Evolutionary conservation across 306 rosid species (phyloP).

Genomic region (Albizia julibrissin): DNA sequence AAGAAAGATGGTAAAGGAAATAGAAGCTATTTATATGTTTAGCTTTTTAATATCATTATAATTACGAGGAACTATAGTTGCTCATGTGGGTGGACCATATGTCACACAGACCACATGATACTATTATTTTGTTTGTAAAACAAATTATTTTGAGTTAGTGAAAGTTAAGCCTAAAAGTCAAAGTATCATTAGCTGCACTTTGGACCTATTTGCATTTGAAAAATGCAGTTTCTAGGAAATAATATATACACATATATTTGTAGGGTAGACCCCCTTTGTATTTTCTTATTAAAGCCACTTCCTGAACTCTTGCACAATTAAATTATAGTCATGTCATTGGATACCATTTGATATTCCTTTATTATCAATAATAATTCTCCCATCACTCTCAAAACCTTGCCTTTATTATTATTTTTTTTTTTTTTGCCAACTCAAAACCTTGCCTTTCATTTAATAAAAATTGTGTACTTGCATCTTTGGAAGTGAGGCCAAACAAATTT

Average conservation of each 20-base stretch:
- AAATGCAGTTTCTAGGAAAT: not conserved
- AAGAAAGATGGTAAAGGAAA: not conserved
- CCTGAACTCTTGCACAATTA: conserved; percentile 50
- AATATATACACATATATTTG: not conserved
- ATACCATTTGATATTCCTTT: conserved; percentile 20
- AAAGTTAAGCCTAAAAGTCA: conserved; percentile 36
- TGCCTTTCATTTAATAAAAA: not conserved
- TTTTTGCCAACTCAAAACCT: not conserved
- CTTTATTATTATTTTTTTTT: no score
- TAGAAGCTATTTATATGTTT: not conserved
- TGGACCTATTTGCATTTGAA: not conserved
- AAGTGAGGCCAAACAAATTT: not conserved
- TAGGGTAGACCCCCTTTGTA: not conserved
- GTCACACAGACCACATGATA: not conserved
- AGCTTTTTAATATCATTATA: conserved; percentile 3
- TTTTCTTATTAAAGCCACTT: conserved; percentile 37
- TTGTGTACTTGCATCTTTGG: not conserved
- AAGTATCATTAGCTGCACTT: conserved; percentile 23
- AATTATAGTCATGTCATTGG: conserved; percentile 23
- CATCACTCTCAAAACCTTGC: not conserved
- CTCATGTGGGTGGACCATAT: conserved; percentile 31
- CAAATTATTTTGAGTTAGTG: conserved; percentile 23
- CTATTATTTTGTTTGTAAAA: not conserved
- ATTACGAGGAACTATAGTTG: conserved; percentile 8
- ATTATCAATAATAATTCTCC: not conserved